phyloP scores from a whole-genome alignment of 2,329 filamentous ascomycete genomes.

The Alternaria sp. region DNA sequence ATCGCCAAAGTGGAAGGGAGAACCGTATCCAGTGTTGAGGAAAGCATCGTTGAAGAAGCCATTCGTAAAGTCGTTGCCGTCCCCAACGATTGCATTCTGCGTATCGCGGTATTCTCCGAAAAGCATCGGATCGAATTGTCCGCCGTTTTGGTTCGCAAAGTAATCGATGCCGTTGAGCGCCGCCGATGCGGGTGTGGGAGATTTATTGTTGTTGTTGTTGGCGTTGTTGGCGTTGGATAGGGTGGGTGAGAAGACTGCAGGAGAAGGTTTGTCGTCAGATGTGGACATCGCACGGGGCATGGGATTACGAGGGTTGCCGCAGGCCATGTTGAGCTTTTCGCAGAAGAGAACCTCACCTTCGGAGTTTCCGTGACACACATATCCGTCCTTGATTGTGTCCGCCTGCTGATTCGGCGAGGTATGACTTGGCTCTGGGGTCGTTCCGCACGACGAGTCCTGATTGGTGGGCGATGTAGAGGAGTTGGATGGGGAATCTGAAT shows the following conservation, averaged over 20 bases:
- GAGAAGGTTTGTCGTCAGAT: constrained; percentile 52
- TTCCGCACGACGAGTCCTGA: constrained; percentile 71
- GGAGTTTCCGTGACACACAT: constrained; percentile 58
- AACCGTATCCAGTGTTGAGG: constrained; percentile 77
- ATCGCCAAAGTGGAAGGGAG: constrained; percentile 77
- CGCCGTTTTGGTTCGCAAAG: constrained; percentile 81
- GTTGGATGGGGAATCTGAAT: constrained; percentile 61
- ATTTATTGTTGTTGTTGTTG: constrained; percentile 23
- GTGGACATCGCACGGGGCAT: constrained; percentile 59
- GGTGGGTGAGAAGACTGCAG: constrained; percentile 39
- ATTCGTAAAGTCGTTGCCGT: constrained; percentile 70
- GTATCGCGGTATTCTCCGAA: constrained; percentile 94
- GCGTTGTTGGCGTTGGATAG: no score
- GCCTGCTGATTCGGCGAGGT: constrained; percentile 78
- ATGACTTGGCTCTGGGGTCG: constrained; percentile 78
- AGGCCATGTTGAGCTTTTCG: constrained; percentile 66
- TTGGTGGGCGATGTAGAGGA: constrained; percentile 62
- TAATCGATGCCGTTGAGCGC: constrained; percentile 73
- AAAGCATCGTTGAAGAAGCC: constrained; percentile 80
- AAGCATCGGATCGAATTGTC: constrained; percentile 88
- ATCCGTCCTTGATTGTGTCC: constrained; percentile 58
- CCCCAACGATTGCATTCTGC: constrained; percentile 79
- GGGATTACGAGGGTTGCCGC: constrained; percentile 63
- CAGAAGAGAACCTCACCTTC: constrained; percentile 64
- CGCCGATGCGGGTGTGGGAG: constrained; percentile 43